Evolutionary conservation across 768 basidiomycete species (phyloP), one percentile per base, ranked within the genome.

Genomic region (Lactarius vividus): DNA sequence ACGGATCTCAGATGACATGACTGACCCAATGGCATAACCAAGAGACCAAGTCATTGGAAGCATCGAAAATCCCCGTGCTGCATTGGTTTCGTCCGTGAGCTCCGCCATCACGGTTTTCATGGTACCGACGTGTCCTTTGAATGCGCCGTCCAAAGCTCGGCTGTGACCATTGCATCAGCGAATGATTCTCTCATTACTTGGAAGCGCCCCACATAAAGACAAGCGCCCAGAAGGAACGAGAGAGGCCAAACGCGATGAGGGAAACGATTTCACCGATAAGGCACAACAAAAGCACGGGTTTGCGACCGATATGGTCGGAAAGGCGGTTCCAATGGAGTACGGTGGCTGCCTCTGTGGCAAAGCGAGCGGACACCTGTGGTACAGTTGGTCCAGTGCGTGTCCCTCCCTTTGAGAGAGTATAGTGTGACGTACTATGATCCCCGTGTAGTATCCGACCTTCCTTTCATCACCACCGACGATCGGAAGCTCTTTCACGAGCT

Each of bases 11-110:
- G 49, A 26, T 52, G 23, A 5, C 6, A 2, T 26, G 49, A 52
- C 49, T 26, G 13, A 80, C 20, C 42, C 29, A 11, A 52, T 52
- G 13, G 13, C 28, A 37, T 23, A 39, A 15, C 37, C 37, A 39
- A 39, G 37, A 39, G 37, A 33, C 23, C 18, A 49, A 20, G 37
- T 7, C 49, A 52, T 52, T 52, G 49, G 49, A 15, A 52, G 15
- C 49, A 52, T 52, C 23, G 49, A 26, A 52, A 52, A 52, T 26
- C 49, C 49, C 26, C 49, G 49, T 26, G 49, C 6, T 15, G 11
- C 23, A 52, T 52, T 52, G 2, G 23, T 52, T 52, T 52, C 49
- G 49, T 52, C 23, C 6, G 49, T 52, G 13, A 52, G 49, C 13
- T 52, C 49, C 2, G 49, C 49, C 49, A 52, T 7, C 23, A 26